These are phyloP conservation scores for Gloeophyllum trabeum DNA, from an alignment of 768 basidiomycete species.

Conservation along the genomic window DNA sequence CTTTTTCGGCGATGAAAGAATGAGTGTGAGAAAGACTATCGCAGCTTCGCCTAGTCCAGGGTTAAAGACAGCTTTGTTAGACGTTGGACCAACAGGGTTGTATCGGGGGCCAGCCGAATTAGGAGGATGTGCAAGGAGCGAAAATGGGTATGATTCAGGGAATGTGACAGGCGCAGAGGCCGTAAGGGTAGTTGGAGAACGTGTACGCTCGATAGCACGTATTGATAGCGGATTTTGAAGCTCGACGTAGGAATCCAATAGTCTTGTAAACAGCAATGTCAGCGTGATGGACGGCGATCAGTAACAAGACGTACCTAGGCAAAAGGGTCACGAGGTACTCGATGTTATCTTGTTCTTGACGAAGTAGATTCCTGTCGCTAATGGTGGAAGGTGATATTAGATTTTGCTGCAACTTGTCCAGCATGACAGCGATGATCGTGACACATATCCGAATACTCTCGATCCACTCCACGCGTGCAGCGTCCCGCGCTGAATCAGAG, in stretches of 20 bases:
- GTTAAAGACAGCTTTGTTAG: constrained; percentile 48
- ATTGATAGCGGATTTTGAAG: constrained; percentile 57
- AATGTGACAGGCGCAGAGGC: constrained; percentile 68
- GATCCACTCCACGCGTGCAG: constrained; percentile 77
- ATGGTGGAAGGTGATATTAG: constrained; percentile 56
- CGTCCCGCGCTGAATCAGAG: constrained; percentile 53
- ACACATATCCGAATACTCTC: constrained; percentile 86
- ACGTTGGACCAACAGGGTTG: constrained; percentile 28
- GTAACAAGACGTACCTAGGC: constrained; percentile 43
- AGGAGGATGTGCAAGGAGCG: constrained; percentile 60
- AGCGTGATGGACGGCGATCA: neutral
- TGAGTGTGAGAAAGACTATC: constrained; percentile 70
- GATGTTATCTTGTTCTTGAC: constrained; percentile 86
- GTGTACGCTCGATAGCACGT: constrained; percentile 58
- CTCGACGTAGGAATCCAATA: constrained; percentile 84
- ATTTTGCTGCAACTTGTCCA: constrained; percentile 81
- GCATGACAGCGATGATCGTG: constrained; percentile 79
- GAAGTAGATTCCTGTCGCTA: constrained; percentile 46
- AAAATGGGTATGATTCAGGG: constrained; percentile 91
- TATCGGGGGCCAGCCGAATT: constrained; percentile 28
- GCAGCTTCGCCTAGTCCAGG: constrained; percentile 79
- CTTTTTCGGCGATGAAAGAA: constrained; percentile 70
- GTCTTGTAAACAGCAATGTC: constrained; percentile 26
- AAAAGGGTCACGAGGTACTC: constrained; percentile 76
- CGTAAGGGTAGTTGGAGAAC: constrained; percentile 44